Conservation (phyloP, 345 rosid species). For the Eucalyptus caleyi region DNA sequence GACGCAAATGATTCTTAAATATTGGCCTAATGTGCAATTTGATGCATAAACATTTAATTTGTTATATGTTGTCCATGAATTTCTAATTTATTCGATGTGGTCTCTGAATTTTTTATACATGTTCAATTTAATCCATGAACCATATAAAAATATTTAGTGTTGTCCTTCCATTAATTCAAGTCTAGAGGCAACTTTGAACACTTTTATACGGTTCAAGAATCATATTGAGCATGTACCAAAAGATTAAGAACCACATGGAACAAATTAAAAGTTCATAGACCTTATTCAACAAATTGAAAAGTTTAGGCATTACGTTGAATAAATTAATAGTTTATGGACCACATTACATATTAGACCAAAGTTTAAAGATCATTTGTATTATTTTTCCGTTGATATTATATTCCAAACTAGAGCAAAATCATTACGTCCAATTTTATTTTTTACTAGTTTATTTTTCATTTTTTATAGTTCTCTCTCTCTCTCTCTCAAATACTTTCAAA, state of each 20-base stretch:
- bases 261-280: too few relatives aligned
- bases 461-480: background rate
- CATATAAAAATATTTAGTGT: too few relatives aligned
- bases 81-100: too few relatives aligned
- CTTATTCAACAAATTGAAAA: too few relatives aligned
- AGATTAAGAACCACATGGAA: background rate
- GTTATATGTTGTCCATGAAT: background rate
- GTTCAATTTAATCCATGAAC: background rate
- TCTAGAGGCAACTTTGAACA: background rate
- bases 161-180: background rate
- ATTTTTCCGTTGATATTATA: background rate
- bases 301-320: background rate
- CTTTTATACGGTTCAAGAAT: background rate
- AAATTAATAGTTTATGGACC: too few relatives aligned
- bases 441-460: background rate
- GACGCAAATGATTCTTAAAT: background rate
- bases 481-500: background rate
- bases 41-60: too few relatives aligned
- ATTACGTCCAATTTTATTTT: background rate
- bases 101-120: too few relatives aligned
- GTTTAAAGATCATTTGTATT: background rate
- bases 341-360: too few relatives aligned
- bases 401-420: background rate
- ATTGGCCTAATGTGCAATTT: background rate
- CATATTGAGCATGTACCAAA: too few relatives aligned